These are phyloP conservation scores for Suillus paluster DNA, from an alignment of 768 basidiomycete genomes.

Conservation along the genomic window DNA sequence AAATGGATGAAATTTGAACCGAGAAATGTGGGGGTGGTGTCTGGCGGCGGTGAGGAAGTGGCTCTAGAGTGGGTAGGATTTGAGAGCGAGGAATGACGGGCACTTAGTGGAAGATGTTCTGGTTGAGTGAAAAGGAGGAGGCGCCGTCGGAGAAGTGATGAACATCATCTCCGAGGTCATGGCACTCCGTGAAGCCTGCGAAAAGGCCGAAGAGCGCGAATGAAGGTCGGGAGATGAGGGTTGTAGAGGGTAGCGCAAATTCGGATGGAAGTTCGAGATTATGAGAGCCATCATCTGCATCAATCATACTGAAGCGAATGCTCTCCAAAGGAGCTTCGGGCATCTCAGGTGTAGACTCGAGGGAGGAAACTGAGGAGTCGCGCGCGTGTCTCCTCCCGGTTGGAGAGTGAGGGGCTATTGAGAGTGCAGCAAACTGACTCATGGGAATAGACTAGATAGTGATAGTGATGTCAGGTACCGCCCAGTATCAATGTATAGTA, in stretches of 20 bases:
- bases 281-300: slow-evolving; percentile 43
- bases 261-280: slow-evolving; percentile 32
- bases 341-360: slow-evolving; percentile 62
- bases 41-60: slow-evolving; percentile 32
- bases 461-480: slow-evolving; percentile 12
- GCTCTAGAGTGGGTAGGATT: slow-evolving; percentile 27
- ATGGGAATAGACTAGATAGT: slow-evolving; percentile 38
- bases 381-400: slow-evolving; percentile 43
- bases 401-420: slow-evolving; percentile 59
- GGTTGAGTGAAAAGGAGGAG: slow-evolving; percentile 45
- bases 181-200: slow-evolving; percentile 37
- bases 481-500: background rate
- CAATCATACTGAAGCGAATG: slow-evolving; percentile 41
- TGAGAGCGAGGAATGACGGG: slow-evolving; percentile 17
- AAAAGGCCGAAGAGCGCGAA: slow-evolving; percentile 42
- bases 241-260: slow-evolving; percentile 18
- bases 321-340: slow-evolving; percentile 43
- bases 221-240: slow-evolving; percentile 26
- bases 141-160: slow-evolving; percentile 48
- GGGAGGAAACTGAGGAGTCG: slow-evolving; percentile 55
- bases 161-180: slow-evolving; percentile 42
- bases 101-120: slow-evolving; percentile 53
- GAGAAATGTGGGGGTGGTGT: slow-evolving; percentile 30
- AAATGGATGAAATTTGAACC: slow-evolving; percentile 22
- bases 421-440: slow-evolving; percentile 56